Base-by-base conservation (phyloP, 805 yeast genomes). In the Candida awuae region DNA sequence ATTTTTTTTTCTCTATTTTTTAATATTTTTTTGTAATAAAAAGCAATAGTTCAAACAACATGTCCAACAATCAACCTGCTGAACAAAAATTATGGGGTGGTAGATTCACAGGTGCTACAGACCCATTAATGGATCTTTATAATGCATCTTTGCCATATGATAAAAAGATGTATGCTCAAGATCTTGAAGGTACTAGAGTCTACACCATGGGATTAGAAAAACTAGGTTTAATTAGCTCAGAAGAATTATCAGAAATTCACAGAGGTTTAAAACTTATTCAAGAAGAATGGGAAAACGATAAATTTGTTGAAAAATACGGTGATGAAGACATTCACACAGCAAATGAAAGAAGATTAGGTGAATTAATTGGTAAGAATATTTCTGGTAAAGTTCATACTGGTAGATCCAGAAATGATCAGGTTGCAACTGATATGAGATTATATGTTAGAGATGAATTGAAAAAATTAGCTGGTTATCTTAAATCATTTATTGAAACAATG, bases 351-450 rank as follows among this genome's bases (percentile, higher is more conserved):
- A 75, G 98, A 56, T 69, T 92, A 47, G 98, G 99, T 35, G 99
- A 92, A 65, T 67, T 92, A 38, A 92, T 92, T 54, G 99, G 98
- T 41, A 79, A 78, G 54, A 78, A 77, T 39, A 90, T 92, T 58
- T 84, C 97, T 13, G 99, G 99, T 29, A 92, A 92, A 55, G 97
- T 92, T 22, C 99, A 92, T 62, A 92, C 99, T n/a, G 99, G 99
- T 45, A 78, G 99, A 59, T 84, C 95, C 34, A 80, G 99, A 72
- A 92, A 92, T 56, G 99, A 92, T 62, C 99, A 92, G 68, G 97
- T 88, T 37, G 98, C 96, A 33, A 90, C 97, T n/a, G 98, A 92
- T 58, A 85, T 92, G 95, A 75, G 99, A 62, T 76, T 92, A 20
- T 90, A 75, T 51, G 96, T 92, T 40, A 80, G 96, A 54, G 88